Evolutionary conservation across 1,139 yeast genomes (phyloP), one percentile per base, ranked within the genome.

Genomic region (Candida sanyaensis): DNA sequence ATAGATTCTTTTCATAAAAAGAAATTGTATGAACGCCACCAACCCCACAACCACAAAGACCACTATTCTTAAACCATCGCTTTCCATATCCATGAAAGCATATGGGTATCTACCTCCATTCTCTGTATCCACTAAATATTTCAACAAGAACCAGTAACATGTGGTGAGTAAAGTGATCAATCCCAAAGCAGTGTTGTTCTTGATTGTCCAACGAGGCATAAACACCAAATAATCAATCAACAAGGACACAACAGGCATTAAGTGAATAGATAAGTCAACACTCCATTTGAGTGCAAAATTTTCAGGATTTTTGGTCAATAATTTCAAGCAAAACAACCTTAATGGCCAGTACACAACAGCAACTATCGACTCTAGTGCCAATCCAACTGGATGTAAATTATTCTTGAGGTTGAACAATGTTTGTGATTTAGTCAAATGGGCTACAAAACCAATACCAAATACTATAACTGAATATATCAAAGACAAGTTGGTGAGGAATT

Each of bases 281-380:
- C 54, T 31, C n/a, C 81, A 21, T 1, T 86, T 81, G 37, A 84
- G 68, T 7, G 55, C 44, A 34, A 65, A 62, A 2, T 59, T 60
- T 0, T 56, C 52, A 1, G 68, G 66, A 48, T 75, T 73, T 47
- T 72, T 56, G 8, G 65, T 63, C 41, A 75, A 61, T 46, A 82
- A 60, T 12, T 70, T 65, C 31, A 77, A 58, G 44, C 77, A 75
- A 56, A 81, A 79, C 7, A 85, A 50, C 50, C 84, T 66, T 54
- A 85, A 71, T 0, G 85, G 83, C 91, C 92, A 86, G 62, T 86
- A 86, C 7, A 85, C 79, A 2, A 67, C 38, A 0, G 88, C 74
- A 12, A 86, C 88, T 29, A 85, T 72, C 11, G 77, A 67, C 59
- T 85, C 91, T 26, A 83, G 60, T 0, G 83, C 80, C 47, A 83